Conservation (phyloP, 164 flowering plant genomes). For the Sedum album region DNA sequence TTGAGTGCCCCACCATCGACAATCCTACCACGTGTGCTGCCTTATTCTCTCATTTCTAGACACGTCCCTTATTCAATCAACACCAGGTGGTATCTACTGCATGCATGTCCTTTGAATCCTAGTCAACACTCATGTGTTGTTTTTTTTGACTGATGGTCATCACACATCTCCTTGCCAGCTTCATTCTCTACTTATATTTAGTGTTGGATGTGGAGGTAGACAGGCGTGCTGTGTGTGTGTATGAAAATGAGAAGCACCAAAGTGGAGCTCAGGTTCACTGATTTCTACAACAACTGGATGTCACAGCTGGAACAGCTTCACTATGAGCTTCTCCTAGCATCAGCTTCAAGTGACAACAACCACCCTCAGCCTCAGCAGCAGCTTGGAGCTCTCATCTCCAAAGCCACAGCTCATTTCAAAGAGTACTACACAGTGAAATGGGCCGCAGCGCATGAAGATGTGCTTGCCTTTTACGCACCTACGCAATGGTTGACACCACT, state of each 20-base stretch:
- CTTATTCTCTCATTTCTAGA: background rate
- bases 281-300: background rate
- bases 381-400: background rate
- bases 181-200: background rate
- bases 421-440: conserved; percentile 4
- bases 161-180: background rate
- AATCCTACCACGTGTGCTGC: background rate
- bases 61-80: background rate
- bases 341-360: background rate
- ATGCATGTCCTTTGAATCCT: background rate
- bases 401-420: background rate
- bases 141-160: too few species aligned
- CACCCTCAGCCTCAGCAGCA: too few species aligned
- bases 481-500: background rate
- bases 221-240: background rate
- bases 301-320: background rate
- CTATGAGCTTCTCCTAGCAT: background rate
- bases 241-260: background rate
- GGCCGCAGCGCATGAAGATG: too few species aligned
- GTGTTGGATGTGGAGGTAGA: background rate
- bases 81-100: conserved; percentile 5
- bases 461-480: background rate
- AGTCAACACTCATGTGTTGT: background rate
- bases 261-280: background rate
- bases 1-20: background rate